These are phyloP conservation scores for Raffaelea ambrosiae DNA, from an alignment of 2,329 filamentous ascomycete genomes.

Conservation along the genomic window DNA sequence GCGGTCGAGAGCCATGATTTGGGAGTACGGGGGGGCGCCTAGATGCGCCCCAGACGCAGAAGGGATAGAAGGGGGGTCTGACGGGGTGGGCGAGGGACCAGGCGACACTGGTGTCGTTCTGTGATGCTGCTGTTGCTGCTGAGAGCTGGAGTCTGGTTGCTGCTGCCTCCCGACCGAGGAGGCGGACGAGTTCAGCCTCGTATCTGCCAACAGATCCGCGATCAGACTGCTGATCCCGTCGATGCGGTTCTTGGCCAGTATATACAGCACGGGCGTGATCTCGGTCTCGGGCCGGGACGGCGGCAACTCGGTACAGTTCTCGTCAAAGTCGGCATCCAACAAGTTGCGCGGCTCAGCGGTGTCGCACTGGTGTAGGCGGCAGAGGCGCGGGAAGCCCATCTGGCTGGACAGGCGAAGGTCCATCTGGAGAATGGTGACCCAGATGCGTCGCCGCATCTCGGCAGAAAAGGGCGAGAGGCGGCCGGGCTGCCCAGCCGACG, in stretches of 20 bases:
- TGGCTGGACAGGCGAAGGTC: conserved; percentile 32
- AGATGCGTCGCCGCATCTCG: conserved; percentile 36
- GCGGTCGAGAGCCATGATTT: neutral
- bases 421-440: conserved; percentile 30
- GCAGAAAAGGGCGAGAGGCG: conserved; percentile 31
- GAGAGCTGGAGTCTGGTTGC: too few species aligned
- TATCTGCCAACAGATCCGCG: too few species aligned
- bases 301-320: conserved; percentile 25
- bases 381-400: conserved; percentile 33
- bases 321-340: conserved; percentile 31
- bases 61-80: too few species aligned
- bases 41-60: neutral
- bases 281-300: conserved; percentile 23
- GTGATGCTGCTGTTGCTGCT: too few species aligned
- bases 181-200: too few species aligned
- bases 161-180: too few species aligned
- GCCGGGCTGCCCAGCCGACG: too few species aligned
- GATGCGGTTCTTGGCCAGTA: neutral
- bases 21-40: neutral
- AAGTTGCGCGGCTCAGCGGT: conserved; percentile 33
- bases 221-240: too few species aligned
- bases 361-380: conserved; percentile 28
- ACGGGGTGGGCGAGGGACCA: too few species aligned
- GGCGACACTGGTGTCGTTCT: too few species aligned
- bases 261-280: neutral